phyloP scores from a whole-genome alignment of 305 asterid genomes.

The Solanum hybrid region DNA sequence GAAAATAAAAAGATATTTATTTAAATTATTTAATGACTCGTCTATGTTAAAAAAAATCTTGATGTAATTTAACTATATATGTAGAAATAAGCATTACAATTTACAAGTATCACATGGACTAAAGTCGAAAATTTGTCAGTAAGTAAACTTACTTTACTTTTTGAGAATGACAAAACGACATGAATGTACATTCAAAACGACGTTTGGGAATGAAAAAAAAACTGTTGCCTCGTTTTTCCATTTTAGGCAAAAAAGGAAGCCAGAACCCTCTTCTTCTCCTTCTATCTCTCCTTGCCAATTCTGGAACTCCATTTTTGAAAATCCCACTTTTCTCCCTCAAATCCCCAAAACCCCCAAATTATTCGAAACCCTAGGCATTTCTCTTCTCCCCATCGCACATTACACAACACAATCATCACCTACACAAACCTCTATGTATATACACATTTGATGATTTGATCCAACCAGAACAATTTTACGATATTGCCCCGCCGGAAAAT shows the following conservation, averaged over 20 bases:
- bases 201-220: neutral
- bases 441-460: constrained; percentile 4
- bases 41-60: too few species aligned
- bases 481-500: constrained; percentile 13
- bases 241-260: neutral
- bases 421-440: neutral
- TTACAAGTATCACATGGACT: too few species aligned
- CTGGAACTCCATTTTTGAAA: neutral
- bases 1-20: too few species aligned
- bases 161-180: neutral
- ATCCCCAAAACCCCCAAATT: neutral
- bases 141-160: too few species aligned
- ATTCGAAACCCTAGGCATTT: constrained; percentile 43
- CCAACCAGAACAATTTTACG: neutral
- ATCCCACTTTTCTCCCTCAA: neutral
- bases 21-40: too few species aligned
- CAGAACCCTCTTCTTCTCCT: neutral
- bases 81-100: too few species aligned
- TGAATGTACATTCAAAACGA: neutral
- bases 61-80: too few species aligned
- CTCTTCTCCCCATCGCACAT: neutral
- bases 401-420: constrained; percentile 1
- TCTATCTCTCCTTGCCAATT: neutral
- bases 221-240: neutral
- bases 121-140: too few species aligned